These are phyloP conservation scores for Talaromyces marneffei DNA, from an alignment of 2,329 filamentous ascomycete species.

Conservation along the genomic window DNA sequence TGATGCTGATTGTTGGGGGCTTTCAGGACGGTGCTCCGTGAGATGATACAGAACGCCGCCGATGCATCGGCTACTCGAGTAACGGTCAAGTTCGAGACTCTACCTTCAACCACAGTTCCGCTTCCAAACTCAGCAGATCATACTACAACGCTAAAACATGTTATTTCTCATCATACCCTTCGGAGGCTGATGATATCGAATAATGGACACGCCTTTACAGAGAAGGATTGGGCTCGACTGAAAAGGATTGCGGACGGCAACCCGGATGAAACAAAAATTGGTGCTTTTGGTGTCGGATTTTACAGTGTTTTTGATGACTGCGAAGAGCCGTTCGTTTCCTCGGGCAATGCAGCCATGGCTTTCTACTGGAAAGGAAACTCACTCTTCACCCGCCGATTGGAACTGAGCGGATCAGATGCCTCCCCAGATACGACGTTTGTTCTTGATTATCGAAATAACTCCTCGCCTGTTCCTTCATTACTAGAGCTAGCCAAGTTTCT, in stretches of 20 bases:
- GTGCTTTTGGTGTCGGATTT: conserved; percentile 96
- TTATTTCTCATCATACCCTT: conserved; percentile 76
- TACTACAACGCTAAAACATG: conserved; percentile 73
- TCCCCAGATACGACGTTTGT: conserved; percentile 82
- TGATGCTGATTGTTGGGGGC: not conserved
- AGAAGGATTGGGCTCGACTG: conserved; percentile 85
- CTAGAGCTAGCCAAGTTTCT: conserved; percentile 86
- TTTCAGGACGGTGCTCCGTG: conserved; percentile 61
- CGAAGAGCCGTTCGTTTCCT: conserved; percentile 94
- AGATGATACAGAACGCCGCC: conserved; percentile 97
- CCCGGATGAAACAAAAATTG: conserved; percentile 97
- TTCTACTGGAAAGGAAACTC: conserved; percentile 99
- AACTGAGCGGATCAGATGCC: conserved; percentile 61
- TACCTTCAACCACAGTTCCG: conserved; percentile 73
- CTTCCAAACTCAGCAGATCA: conserved; percentile 59
- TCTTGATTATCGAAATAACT: conserved; percentile 84
- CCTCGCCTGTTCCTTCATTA: conserved; percentile 78
- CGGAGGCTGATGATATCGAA: conserved; percentile 86
- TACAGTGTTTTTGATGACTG: conserved; percentile 98
- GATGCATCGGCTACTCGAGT: conserved; percentile 89
- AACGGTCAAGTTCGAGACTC: conserved; percentile 84
- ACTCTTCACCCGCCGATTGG: conserved; percentile 81
- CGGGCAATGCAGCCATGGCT: conserved; percentile 86
- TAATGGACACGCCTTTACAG: conserved; percentile 78
- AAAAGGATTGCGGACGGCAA: conserved; percentile 99